Base-by-base conservation (phyloP, 1,139 yeast species). In the Blastobotrys elegans region DNA sequence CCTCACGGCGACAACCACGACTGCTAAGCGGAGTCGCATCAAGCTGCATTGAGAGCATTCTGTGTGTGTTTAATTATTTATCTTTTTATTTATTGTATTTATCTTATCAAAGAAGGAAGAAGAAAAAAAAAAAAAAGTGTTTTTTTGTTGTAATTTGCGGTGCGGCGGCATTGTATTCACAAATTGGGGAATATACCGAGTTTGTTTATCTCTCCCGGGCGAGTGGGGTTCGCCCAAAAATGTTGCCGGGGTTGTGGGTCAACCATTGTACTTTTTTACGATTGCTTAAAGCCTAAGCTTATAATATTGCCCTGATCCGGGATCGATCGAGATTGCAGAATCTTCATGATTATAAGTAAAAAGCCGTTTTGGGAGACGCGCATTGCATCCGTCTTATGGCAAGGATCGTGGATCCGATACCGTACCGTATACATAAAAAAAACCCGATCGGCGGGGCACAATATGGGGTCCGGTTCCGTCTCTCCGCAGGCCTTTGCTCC, bases 341-440 rank as follows among this genome's bases (percentile, higher is more conserved):
- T n/a, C n/a, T n/a, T n/a, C n/a, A n/a, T n/a, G n/a, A n/a, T n/a
- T n/a, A n/a, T n/a, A n/a, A n/a, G n/a, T n/a, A n/a, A n/a, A n/a
- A 24, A 24, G 5, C 38, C 38, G 38, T 34, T 34, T 34, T 24
- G 14, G 38, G 21, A 20, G 26, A 34, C 38, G 38, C 38, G 38
- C 38, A 34, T 34, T 34, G 38, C 38, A 34, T 34, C 38, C 10
- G 10, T 13, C 7, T 5, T 13, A n/a, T 13, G 26, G 18, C 7
- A 18, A 18, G 24, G 38, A 18, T 53, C 55, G 16, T n/a, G n/a
- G n/a, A n/a, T n/a, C n/a, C n/a, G n/a, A n/a, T n/a, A n/a, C n/a
- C n/a, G n/a, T n/a, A n/a, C n/a, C n/a, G n/a, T n/a, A n/a, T n/a
- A n/a, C n/a, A n/a, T n/a, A n/a, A n/a, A n/a, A n/a, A n/a, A n/a